Conservation (phyloP, 768 basidiomycete genomes). For the Leucocoprinus leucothites region DNA sequence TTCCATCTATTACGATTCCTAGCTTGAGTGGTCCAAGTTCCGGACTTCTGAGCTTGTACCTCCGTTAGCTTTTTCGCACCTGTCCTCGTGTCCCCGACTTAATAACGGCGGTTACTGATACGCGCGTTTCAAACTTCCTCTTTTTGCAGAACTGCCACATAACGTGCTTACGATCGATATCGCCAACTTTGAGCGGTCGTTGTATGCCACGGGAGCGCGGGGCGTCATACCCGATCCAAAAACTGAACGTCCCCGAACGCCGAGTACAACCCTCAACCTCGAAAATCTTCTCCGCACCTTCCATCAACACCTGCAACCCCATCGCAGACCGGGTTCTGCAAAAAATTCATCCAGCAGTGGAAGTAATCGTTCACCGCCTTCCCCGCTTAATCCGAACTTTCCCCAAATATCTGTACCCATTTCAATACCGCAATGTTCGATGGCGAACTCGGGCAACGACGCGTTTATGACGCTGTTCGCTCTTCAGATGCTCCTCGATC, state of each 20-base stretch:
- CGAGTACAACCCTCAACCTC: constrained; percentile 58
- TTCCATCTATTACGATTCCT: not conserved
- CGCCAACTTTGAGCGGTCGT: constrained; percentile 55
- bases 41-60: not conserved
- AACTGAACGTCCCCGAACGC: constrained; percentile 47
- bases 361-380: constrained; percentile 13
- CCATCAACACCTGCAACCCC: constrained; percentile 14
- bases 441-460: constrained; percentile 82
- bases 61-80: constrained; percentile 2
- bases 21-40: not conserved
- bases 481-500: constrained; percentile 68
- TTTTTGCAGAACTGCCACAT: constrained; percentile 58
- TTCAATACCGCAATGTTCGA: constrained; percentile 36
- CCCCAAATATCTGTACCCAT: not conserved
- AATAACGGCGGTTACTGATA: constrained; percentile 1
- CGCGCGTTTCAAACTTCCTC: not conserved
- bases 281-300: constrained; percentile 56
- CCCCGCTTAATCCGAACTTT: not conserved
- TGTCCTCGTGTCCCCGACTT: not conserved
- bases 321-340: constrained; percentile 8
- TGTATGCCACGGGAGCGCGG: constrained; percentile 57
- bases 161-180: constrained; percentile 72
- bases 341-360: constrained; percentile 8
- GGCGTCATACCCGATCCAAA: constrained; percentile 60
- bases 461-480: constrained; percentile 67